Base-by-base conservation (phyloP, 768 basidiomycete species). In the Rhizopogon rudus region DNA sequence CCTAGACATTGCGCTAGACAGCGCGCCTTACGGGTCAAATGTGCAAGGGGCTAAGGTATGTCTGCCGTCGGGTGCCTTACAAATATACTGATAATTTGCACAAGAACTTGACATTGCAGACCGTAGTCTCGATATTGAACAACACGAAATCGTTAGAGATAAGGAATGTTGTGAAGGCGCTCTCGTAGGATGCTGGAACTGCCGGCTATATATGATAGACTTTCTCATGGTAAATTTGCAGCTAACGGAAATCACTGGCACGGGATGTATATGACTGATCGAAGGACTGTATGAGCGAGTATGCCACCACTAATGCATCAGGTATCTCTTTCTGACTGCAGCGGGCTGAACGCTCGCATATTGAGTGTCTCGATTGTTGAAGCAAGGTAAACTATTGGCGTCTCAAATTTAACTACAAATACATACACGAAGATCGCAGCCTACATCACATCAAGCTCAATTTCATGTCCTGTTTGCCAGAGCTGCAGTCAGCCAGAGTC, bases 161-260 rank as follows among this genome's bases (percentile, higher is more conserved):
- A 59, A 78, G 87, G 3, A 73, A 73, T 25, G 83, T 89, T 49
- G 79, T 97, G 68, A 88, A 86, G 64, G 69, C 78, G 0, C 78
- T 98, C 31, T 80, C 86, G 3, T 80, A 80, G 61, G 87, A 91
- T 50, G 74, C 80, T 43, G 91, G 96, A 96, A 95, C 68, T 98
- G 95, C 66, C 76, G 75, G 95, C 92, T 14, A 97, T 97, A 86
- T 58, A 75, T 83, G 54, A n/a, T 52, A 48, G 53, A 28, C 16
- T 35, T 52, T 39, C 35, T 60, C 20, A 60, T 6, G 31, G 17
- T 10, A 12, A 1, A 31, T 3, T 44, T 51, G 6, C 64, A 98
- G 93, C 74, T 98, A 68, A 94, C 93, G n/a, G 95, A 97, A 68
- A 83, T 88, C 17, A 93, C 93, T n/a, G 95, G 95, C 13, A 91